phyloP scores from a whole-genome alignment of 495 filamentous ascomycete genomes.

The Achaetomiella virescens region DNA sequence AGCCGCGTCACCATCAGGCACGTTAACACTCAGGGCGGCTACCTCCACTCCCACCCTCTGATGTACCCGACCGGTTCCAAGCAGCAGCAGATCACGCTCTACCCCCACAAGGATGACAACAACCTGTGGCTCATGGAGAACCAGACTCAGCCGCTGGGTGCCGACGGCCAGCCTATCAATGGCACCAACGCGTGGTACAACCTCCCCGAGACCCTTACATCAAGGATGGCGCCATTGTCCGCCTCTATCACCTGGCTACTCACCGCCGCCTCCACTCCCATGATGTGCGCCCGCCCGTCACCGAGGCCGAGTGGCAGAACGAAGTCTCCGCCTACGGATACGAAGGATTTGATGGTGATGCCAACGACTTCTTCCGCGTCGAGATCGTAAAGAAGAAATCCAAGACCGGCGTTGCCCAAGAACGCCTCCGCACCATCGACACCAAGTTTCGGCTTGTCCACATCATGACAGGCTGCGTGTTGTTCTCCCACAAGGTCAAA shows the following conservation, averaged over 20 bases:
- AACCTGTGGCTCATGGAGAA: conserved; percentile 93
- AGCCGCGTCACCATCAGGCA: conserved; percentile 83
- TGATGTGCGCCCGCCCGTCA: conserved; percentile 93
- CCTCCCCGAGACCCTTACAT: conserved; percentile 58
- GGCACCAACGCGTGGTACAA: conserved; percentile 81
- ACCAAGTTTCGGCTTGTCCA: conserved; percentile 94
- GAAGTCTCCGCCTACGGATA: conserved; percentile 98
- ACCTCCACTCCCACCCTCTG: conserved; percentile 90
- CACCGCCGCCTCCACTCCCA: conserved; percentile 91
- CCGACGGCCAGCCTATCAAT: conserved; percentile 65
- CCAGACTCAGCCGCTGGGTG: conserved; percentile 80
- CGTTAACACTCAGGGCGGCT: conserved; percentile 94
- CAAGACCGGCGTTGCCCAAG: conserved; percentile 70
- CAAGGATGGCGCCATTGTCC: conserved; percentile 71
- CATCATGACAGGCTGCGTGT: conserved; percentile 90
- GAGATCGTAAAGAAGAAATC: conserved; percentile 92
- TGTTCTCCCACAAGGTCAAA: conserved; percentile 98
- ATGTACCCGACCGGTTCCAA: conserved; percentile 98
- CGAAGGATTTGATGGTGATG: conserved; percentile 93
- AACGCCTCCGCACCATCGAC: conserved; percentile 84
- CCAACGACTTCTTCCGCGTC: conserved; percentile 90
- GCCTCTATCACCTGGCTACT: conserved; percentile 76
- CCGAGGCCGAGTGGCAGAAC: conserved; percentile 96
- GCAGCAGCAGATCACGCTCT: conserved; percentile 96
- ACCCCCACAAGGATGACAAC: conserved; percentile 98